These are phyloP conservation scores for Heliamphora exappendiculata DNA, from an alignment of 148 eudicot species.

Conservation along the genomic window DNA sequence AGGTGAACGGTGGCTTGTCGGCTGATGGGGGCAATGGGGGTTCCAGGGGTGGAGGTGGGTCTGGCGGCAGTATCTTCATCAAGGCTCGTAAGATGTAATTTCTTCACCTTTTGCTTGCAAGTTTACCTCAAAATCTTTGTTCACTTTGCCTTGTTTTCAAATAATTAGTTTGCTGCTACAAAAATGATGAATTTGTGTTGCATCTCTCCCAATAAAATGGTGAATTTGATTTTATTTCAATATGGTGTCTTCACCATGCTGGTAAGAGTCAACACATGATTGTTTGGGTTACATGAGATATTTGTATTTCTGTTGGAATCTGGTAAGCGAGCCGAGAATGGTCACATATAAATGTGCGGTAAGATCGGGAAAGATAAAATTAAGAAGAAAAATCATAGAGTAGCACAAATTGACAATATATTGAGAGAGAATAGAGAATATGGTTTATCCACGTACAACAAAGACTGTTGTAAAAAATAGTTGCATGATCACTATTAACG, in stretches of 20 bases:
- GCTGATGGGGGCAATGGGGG: slow-evolving; percentile 95
- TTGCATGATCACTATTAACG: too few relatives aligned
- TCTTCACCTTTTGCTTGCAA: slow-evolving; percentile 3
- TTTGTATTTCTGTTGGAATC: neutral
- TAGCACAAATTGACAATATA: too few relatives aligned
- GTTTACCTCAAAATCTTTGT: neutral
- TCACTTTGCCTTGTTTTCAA: neutral
- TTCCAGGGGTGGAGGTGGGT: slow-evolving; percentile 87
- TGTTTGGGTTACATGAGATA: neutral
- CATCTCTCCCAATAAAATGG: neutral
- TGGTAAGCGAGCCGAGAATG: neutral
- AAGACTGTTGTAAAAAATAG: too few relatives aligned
- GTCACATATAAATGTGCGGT: too few relatives aligned
- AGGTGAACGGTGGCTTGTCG: slow-evolving; percentile 67
- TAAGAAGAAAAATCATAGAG: too few relatives aligned
- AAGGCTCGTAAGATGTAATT: slow-evolving; percentile 67
- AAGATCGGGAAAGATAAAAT: too few relatives aligned
- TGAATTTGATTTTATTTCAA: neutral
- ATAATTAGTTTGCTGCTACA: slow-evolving; percentile 7
- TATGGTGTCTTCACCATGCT: too few relatives aligned
- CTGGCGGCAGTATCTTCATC: slow-evolving; percentile 91
- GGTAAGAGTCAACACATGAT: neutral
- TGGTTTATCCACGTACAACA: too few relatives aligned
- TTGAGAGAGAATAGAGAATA: too few relatives aligned
- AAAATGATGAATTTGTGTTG: neutral